Evolutionary conservation across 1,284 basidiomycete species (phyloP), one percentile per base, ranked within the genome.

Genomic region (Papiliotrema nemorosa): DNA sequence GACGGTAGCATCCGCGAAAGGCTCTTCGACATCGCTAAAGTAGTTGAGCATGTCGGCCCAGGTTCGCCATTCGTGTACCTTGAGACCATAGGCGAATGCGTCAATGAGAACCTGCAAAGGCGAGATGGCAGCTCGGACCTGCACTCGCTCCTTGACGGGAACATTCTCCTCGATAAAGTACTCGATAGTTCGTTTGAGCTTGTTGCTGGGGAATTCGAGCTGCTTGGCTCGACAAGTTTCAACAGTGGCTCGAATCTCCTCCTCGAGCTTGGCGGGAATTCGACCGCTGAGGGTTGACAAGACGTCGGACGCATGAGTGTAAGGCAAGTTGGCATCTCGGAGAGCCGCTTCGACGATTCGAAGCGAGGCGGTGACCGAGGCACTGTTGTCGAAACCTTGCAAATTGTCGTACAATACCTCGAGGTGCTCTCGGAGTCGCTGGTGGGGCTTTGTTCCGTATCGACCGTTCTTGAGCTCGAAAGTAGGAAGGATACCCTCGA

Each of bases 371-470:
- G 60, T 45, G 49, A 74, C 67, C 16, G 60, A 52, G 35, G 73
- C 70, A 47, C 89, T 87, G 77, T 96, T 96, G 76, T 97, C 93
- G 75, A 87, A 97, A 27, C 92, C 92, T 55, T 91, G 88, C 54
- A 97, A 81, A 65, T 97, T 93, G 77, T 97, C 90, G 75, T 87
- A 84, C 47, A 99, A 81, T 48, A 89, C 81, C 61, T 84, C 82
- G 57, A 88, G 78, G 74, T 86, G 86, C 67, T 84, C 83, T 54
- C 82, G 78, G 60, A 92, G 84, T 54, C 84, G 85, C 75, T 98
- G 96, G 72, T 97, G 86, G 34, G 91, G 83, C 78, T 94, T 97
- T 77, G 81, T 88, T 47, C 93, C 94, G 59, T 88, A 78, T 58
- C 73, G 70, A 59, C 97, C 86, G 63, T 84, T 84, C 41, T 93